Conservation (phyloP, 169 alveolate species). For the Cryptosporidium bovis region DNA sequence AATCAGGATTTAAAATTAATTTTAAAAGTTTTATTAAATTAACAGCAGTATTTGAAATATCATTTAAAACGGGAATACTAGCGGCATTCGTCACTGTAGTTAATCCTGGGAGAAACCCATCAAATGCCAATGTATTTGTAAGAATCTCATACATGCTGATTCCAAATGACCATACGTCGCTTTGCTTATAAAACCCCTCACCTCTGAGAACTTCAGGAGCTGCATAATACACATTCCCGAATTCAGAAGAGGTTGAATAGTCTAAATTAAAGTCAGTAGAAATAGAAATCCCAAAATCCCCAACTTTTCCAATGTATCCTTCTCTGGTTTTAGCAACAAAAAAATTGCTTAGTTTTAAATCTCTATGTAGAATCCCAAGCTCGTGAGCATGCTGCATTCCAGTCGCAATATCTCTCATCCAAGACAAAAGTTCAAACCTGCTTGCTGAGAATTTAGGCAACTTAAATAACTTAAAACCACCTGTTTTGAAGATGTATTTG, state of each 20-base stretch:
- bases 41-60: slow-evolving; percentile 59
- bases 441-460: slow-evolving; percentile 52
- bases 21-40: not conserved
- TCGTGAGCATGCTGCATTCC: slow-evolving; percentile 78
- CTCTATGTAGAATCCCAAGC: slow-evolving; percentile 59
- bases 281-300: slow-evolving; percentile 80
- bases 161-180: slow-evolving; percentile 82
- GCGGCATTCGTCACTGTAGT: slow-evolving; percentile 52
- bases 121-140: slow-evolving; percentile 77
- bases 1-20: slow-evolving; percentile 39
- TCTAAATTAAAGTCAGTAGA: slow-evolving; percentile 73
- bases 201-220: slow-evolving; percentile 81
- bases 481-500: slow-evolving; percentile 49
- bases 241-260: slow-evolving; percentile 79
- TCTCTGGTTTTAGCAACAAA: slow-evolving; percentile 74
- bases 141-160: slow-evolving; percentile 78
- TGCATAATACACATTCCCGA: slow-evolving; percentile 81
- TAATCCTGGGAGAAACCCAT: slow-evolving; percentile 77
- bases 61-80: slow-evolving; percentile 69
- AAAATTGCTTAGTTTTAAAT: slow-evolving; percentile 63
- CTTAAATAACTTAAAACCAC: slow-evolving; percentile 15
- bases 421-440: slow-evolving; percentile 76
- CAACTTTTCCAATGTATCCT: slow-evolving; percentile 78
- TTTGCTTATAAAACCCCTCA: slow-evolving; percentile 80
- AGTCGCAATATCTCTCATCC: slow-evolving; percentile 78